These are phyloP conservation scores for Astragalus glycyphyllos DNA, from an alignment of 306 rosid species.

Conservation along the genomic window DNA sequence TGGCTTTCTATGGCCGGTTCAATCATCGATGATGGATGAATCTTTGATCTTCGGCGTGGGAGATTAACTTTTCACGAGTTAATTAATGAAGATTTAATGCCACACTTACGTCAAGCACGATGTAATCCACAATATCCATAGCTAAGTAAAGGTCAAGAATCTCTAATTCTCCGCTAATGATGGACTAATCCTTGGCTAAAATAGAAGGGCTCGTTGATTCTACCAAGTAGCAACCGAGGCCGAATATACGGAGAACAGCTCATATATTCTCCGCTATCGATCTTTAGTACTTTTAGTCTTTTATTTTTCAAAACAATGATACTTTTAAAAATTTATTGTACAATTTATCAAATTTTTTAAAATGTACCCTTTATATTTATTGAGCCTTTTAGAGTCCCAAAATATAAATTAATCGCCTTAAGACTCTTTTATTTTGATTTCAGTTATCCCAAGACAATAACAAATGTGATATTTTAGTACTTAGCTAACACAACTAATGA, in stretches of 20 bases:
- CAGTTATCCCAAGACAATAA: too few species aligned
- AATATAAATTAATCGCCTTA: too few species aligned
- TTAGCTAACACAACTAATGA: too few species aligned
- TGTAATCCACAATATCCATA: constrained; percentile 40
- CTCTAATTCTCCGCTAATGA: constrained; percentile 60
- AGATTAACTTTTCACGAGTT: neutral
- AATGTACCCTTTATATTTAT: too few species aligned
- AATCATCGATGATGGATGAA: constrained; percentile 4
- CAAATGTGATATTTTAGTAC: too few species aligned
- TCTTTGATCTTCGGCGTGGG: constrained; percentile 30
- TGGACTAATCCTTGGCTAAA: constrained; percentile 53
- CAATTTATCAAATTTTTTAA: too few species aligned
- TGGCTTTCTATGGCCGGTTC: constrained; percentile 33
- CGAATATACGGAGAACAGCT: constrained; percentile 63
- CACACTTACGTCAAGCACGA: constrained; percentile 42
- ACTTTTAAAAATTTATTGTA: too few species aligned
- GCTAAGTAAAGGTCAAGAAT: neutral
- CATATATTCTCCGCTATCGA: too few species aligned
- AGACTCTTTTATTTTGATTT: too few species aligned
- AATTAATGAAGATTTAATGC: neutral
- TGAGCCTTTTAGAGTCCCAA: too few species aligned
- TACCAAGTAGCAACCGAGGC: neutral
- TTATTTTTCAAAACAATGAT: too few species aligned
- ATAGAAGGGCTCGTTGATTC: constrained; percentile 42
- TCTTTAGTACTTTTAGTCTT: too few species aligned